A percentile compares a stretch with the other conserved stretches of the same genome.
Conservation (phyloP, 345 rosid species). For the Lepidium sativum region DNA sequence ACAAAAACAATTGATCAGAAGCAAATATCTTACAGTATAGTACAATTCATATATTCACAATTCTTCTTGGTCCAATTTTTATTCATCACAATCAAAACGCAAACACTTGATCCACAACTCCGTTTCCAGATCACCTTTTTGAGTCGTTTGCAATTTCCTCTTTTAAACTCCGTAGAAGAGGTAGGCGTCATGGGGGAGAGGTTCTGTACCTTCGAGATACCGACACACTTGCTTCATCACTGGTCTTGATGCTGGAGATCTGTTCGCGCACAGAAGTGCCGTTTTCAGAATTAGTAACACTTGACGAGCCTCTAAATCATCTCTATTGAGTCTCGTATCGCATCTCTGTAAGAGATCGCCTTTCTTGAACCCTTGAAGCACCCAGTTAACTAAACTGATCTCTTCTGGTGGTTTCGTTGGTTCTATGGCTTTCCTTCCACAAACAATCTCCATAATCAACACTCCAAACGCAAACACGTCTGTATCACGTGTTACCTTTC, state of each 20-base stretch:
- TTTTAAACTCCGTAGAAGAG: slow-evolving; percentile 13
- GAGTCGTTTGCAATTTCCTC: not conserved
- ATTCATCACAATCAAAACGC: not conserved
- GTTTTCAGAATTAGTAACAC: slow-evolving; percentile 30
- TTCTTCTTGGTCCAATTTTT: not conserved
- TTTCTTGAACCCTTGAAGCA: slow-evolving; percentile 18
- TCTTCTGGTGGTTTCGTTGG: slow-evolving; percentile 15
- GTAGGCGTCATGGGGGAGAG: slow-evolving; percentile 9
- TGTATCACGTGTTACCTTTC: slow-evolving; percentile 20
- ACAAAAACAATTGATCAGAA: not conserved
- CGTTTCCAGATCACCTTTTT: not conserved
- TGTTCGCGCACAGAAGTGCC: slow-evolving; percentile 29
- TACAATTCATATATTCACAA: not conserved
- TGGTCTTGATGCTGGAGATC: slow-evolving; percentile 12
- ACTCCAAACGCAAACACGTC: slow-evolving; percentile 44
- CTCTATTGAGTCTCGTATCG: slow-evolving; percentile 25
- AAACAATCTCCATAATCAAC: slow-evolving; percentile 38
- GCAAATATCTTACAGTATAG: not conserved
- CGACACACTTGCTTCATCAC: slow-evolving; percentile 26
- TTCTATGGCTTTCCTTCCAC: slow-evolving; percentile 41
- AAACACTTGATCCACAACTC: not conserved
- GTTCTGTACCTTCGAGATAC: slow-evolving; percentile 26
- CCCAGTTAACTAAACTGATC: slow-evolving; percentile 34
- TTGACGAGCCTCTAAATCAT: slow-evolving; percentile 20
- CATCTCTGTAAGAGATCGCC: slow-evolving; percentile 21